Base-by-base conservation (phyloP, 2,329 filamentous ascomycete species). In the Coniochaeta sp. region DNA sequence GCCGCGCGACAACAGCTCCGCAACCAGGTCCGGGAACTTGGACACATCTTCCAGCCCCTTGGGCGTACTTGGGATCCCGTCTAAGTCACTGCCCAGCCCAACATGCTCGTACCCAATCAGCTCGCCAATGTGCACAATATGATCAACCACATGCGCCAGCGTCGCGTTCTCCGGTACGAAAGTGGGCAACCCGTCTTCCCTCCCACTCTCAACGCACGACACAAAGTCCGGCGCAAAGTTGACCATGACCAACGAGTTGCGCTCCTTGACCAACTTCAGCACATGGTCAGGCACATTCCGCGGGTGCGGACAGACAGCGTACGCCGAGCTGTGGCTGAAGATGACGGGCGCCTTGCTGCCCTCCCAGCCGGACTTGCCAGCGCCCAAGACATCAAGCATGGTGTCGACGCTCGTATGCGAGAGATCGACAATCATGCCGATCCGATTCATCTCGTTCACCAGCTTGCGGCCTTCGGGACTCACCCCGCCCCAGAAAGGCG, bases 371-470 rank as follows among this genome's bases (percentile, higher is more conserved):
- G 79, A 78, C 24, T 79, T 76, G 9, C 72, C 72, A 1, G 75
- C 66, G 72, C 84, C 85, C 0, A 97, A 82, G 0, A 93, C 90
- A 67, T 96, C 90, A 7, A 86, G 77, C 90, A 96, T 95, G 0
- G 93, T 96, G 62, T 93, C 89, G 60, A 84, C 82, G 67, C 89
- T 84, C 5, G 79, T 79, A 72, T 97, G 93, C 7, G 89, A 83
- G 38, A 97, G 80, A 70, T 97, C 93, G 44, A 98, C 89, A n/a
- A 97, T 86, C 87, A 97, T 92, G 28, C 93, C 93, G 1, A 97
- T 78, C 3, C 93, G 84, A 72, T 97, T 98, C 93, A 98, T 97
- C 77, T 98, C 93, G 38, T 79, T 79, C 52, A 98, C 79, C 0
- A 97, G 75, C 14, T 79, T 71, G 58, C 84, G 82, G 5, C 93